Conservation (phyloP, 495 filamentous ascomycete species). For the Poronia punctata region DNA sequence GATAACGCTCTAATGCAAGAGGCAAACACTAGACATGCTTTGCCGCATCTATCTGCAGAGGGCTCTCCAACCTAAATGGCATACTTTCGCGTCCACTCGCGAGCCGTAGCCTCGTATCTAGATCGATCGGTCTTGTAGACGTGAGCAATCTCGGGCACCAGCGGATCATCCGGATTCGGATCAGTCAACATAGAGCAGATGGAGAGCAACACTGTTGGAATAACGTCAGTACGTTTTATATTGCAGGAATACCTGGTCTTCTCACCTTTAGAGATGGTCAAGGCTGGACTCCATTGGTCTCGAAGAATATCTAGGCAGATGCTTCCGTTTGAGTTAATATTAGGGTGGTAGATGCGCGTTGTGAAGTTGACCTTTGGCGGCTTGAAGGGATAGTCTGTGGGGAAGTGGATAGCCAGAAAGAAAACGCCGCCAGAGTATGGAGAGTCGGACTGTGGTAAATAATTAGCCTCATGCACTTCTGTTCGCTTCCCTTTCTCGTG, state of each 20-base stretch:
- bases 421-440: constrained; percentile 97
- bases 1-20: not conserved
- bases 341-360: constrained; percentile 98
- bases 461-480: constrained; percentile 11
- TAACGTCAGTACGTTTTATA: not conserved
- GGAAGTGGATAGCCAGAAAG: constrained; percentile 97
- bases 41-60: constrained; percentile 7
- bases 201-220: constrained; percentile 72
- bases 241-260: not conserved
- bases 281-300: constrained; percentile 97
- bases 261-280: constrained; percentile 97
- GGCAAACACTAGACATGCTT: constrained; percentile 7
- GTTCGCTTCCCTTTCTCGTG: no score
- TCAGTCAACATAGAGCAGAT: constrained; percentile 99
- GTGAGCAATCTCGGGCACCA: constrained; percentile 97
- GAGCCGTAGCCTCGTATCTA: constrained; percentile 90
- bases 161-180: constrained; percentile 96
- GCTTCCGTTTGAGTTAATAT: constrained; percentile 99
- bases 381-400: constrained; percentile 99
- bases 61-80: constrained; percentile 55
- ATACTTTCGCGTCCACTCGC: constrained; percentile 99
- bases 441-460: constrained; percentile 66
- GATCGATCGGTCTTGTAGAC: constrained; percentile 99
- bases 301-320: constrained; percentile 97
- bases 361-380: constrained; percentile 99